Evolutionary conservation across 2,329 filamentous ascomycete genomes (phyloP).

Genomic region (Colletotrichum salicis): DNA sequence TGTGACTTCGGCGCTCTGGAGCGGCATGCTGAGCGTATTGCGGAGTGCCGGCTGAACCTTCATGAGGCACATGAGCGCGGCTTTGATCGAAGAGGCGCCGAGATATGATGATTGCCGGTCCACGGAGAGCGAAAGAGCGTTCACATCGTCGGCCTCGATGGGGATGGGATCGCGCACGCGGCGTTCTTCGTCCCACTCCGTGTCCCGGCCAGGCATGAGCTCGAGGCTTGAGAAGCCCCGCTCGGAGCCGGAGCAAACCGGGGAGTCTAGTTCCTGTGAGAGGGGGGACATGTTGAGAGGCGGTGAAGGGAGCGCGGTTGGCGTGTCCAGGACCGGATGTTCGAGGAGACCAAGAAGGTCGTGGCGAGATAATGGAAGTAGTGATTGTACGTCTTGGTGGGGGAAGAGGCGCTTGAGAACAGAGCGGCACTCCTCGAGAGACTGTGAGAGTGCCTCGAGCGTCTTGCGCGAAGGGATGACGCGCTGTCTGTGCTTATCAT

Average conservation of each 20-base stretch:
- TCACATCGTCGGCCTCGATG: slow-evolving; percentile 69
- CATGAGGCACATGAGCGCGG: slow-evolving; percentile 77
- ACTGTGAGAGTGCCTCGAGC: slow-evolving; percentile 72
- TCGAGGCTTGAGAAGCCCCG: slow-evolving; percentile 66
- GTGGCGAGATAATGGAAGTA: slow-evolving; percentile 65
- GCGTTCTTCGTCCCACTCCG: slow-evolving; percentile 74
- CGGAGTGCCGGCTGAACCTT: slow-evolving; percentile 62
- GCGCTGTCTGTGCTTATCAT: slow-evolving; percentile 82
- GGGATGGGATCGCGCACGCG: slow-evolving; percentile 65
- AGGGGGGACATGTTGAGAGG: slow-evolving; percentile 62
- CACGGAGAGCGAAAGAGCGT: slow-evolving; percentile 68
- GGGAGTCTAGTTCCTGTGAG: slow-evolving; percentile 60
- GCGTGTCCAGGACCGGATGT: slow-evolving; percentile 53
- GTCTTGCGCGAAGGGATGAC: slow-evolving; percentile 83
- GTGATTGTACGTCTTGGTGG: slow-evolving; percentile 61
- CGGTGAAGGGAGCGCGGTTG: slow-evolving; percentile 59
- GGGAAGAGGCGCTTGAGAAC: slow-evolving; percentile 73
- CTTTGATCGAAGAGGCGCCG: slow-evolving; percentile 80
- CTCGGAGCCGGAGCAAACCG: slow-evolving; percentile 61
- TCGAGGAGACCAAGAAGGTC: slow-evolving; percentile 69
- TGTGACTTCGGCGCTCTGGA: slow-evolving; percentile 58
- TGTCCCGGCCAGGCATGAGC: slow-evolving; percentile 73
- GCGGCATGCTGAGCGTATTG: slow-evolving; percentile 57
- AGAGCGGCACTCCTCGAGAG: slow-evolving; percentile 72
- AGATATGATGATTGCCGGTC: slow-evolving; percentile 74